Evolutionary conservation across 2,329 filamentous ascomycete genomes (phyloP), one percentile per base, ranked within the genome.

Genomic region (Fusarium buxicola): DNA sequence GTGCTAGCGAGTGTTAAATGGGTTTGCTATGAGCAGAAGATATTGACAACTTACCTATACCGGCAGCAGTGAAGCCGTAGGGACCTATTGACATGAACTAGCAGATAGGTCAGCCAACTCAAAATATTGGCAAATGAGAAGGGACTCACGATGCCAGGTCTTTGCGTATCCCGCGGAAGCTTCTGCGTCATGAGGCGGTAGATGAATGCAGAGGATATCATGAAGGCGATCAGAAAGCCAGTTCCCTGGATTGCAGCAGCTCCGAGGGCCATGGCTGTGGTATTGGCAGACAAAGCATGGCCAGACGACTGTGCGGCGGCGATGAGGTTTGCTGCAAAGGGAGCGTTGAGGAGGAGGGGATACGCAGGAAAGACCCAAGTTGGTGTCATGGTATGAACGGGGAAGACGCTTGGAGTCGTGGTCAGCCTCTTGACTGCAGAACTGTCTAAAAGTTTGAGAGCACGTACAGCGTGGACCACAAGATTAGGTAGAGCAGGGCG

Each of bases 131-230:
- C n/a, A 18, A 7, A 18, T 5, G 18, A 6, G 2, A 5, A 5
- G 8, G 13, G 11, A 70, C 76, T 60, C 68, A 82, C 81, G 56
- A 96, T 92, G 69, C 90, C 92, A 1, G 92, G 92, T 10, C 92
- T 85, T 16, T 92, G 83, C 36, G 84, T 87, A 70, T 94, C 92
- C 51, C 86, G 83, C 1, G 92, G 92, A 0, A 96, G 81, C 69
- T 95, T 95, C 71, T 94, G 90, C 0, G 92, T 94, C 92, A 95
- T 95, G 25, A 96, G 82, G 27, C 92, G 86, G 73, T 95, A 95
- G 45, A 96, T 86, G 72, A 94, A 95, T 45, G 92, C 90, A 1
- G 90, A 86, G 61, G 92, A 93, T 24, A 96, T 91, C 89, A 94
- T 94, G 56, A 94, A 83, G 43, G 81, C 81, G 40, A 86, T 84